Conservation (phyloP, 2,329 filamentous ascomycete species). For the Verticillium alfalfae region DNA sequence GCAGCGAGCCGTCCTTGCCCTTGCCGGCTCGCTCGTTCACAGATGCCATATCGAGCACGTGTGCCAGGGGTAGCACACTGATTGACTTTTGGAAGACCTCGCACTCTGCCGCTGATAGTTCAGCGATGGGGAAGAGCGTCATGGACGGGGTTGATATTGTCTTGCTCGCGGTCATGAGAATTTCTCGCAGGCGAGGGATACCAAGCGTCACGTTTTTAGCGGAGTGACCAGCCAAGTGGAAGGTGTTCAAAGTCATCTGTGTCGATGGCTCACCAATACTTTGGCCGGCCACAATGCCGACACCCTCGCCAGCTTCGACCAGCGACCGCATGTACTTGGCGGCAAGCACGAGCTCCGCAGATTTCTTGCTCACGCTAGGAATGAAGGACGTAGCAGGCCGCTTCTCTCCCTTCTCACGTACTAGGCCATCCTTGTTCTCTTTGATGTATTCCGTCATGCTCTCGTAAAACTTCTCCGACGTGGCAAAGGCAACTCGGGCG, state of each 20-base stretch:
- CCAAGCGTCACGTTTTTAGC: constrained; percentile 98
- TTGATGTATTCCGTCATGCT: constrained; percentile 73
- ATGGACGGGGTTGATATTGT: constrained; percentile 87
- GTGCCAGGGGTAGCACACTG: constrained; percentile 75
- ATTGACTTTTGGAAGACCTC: constrained; percentile 88
- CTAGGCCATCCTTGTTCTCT: constrained; percentile 59
- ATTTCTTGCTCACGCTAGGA: constrained; percentile 53
- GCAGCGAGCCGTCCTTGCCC: constrained; percentile 61
- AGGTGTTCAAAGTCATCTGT: constrained; percentile 99
- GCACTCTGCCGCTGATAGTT: constrained; percentile 62
- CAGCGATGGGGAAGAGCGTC: constrained; percentile 73
- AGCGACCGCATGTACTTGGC: constrained; percentile 91
- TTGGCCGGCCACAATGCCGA: constrained; percentile 94
- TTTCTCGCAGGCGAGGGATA: constrained; percentile 95
- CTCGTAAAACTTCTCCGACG: constrained; percentile 79
- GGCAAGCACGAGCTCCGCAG: constrained; percentile 77
- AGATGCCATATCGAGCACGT: constrained; percentile 74
- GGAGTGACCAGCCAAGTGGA: constrained; percentile 97
- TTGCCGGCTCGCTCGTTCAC: constrained; percentile 76
- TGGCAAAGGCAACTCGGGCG: constrained; percentile 73
- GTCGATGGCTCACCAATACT: constrained; percentile 96
- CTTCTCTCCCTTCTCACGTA: constrained; percentile 36
- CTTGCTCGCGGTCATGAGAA: constrained; percentile 92
- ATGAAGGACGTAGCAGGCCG: constrained; percentile 26
- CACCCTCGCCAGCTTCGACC: constrained; percentile 91